Base-by-base conservation (phyloP, 306 rosid species). In the Canavalia gladiata region DNA sequence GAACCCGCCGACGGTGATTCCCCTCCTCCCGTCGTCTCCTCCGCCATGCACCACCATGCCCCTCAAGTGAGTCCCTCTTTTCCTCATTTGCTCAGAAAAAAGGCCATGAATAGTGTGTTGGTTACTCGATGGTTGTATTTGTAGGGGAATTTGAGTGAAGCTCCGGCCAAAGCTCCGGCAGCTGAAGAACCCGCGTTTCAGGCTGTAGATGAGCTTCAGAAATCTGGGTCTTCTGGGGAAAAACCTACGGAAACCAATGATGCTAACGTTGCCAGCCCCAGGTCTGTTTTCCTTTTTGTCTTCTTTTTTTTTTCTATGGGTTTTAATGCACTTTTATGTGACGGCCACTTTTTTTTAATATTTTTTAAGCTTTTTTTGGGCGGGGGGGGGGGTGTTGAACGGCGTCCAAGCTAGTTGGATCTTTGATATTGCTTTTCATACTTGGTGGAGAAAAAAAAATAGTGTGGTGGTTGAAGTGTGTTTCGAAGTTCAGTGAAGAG, bases 1-100 rank as follows among this genome's bases (percentile, higher is more conserved):
- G 99, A 96, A 82, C 98, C 99, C 28, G 3, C 90, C 80, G 90
- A 85, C 64, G 87, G 82, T 45, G 97, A 90, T 42, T 79, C 94
- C 73, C 88, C 90, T 76, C 87, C 94, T 68, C 77, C 88, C 47
- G 30, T 9, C 11, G 31, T 49, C 35, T 25, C 77, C 71, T 45
- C 77, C 74, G 56, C 66, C 57, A 69, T 43, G 25, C 73, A 41
- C 74, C 86, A 37, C 57, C 83, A 33, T 9, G 39, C 49, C 3
- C 47, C 78, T 30, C 82, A 41, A 42, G 86, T 82, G 7, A 68
- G 78, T 59, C 4, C 7, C 42, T 0, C n/a, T 11, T 45, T 6
- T 8, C 12, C 33, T 33, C 37, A 76, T n/a, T 3, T 31, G 12
- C 13, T n/a, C 29, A 41, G 28, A 8, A 52, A 35, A 50, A 65